Conservation (phyloP, 495 filamentous ascomycete species). For the Hamigera avellanea region DNA sequence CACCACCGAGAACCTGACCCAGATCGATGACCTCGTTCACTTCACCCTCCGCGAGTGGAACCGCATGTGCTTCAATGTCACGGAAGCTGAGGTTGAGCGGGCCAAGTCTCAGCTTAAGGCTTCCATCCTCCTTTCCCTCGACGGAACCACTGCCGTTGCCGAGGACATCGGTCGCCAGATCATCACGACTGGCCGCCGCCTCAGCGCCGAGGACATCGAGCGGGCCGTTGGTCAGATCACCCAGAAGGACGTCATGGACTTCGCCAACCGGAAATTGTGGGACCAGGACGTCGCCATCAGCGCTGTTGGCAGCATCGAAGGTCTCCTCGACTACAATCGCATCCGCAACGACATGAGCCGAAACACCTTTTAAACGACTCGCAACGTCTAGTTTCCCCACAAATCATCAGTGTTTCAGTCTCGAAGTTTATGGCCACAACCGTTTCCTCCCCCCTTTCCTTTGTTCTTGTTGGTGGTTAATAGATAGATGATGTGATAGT, state of each 20-base stretch:
- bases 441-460: constrained; percentile 5
- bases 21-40: constrained; percentile 90
- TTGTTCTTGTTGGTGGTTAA: constrained; percentile 12
- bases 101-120: constrained; percentile 99
- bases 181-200: constrained; percentile 87
- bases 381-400: not conserved
- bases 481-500: constrained; percentile 15
- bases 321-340: constrained; percentile 77
- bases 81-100: constrained; percentile 85
- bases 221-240: constrained; percentile 75
- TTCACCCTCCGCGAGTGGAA: constrained; percentile 98
- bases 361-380: constrained; percentile 40
- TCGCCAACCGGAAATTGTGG: constrained; percentile 85
- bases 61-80: constrained; percentile 76
- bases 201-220: constrained; percentile 90
- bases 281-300: constrained; percentile 92
- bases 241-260: constrained; percentile 94
- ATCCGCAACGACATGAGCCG: constrained; percentile 84
- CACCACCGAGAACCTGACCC: constrained; percentile 76
- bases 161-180: constrained; percentile 99
- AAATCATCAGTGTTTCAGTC: not conserved
- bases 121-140: constrained; percentile 88
- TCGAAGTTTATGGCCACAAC: not conserved
- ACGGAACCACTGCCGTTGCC: constrained; percentile 92
- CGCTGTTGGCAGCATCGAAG: constrained; percentile 88